Evolutionary conservation across 139 green algal species (phyloP), one percentile per base, ranked within the genome.

Genomic region (Chlamydomonas schloesseri): DNA sequence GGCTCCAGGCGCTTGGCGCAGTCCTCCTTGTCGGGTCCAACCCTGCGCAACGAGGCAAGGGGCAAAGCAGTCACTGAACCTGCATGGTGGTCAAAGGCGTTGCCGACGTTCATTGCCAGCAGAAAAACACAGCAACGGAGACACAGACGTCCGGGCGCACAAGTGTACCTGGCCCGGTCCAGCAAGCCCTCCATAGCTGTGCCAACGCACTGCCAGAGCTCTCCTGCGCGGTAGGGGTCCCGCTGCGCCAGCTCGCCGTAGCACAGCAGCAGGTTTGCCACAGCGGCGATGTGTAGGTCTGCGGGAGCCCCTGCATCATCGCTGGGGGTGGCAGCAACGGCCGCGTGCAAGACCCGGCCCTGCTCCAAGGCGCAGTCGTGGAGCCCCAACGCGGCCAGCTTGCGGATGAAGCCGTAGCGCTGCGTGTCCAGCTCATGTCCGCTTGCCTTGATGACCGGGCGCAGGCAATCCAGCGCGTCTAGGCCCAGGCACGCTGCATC

Each of bases 331-430:
- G 42, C 2, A 0, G 37, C 53, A 0, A 86, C 75, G 29, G 65
- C 55, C 26, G 65, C 55, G 55, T 88, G 78, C 77, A 92, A 67
- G 42, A 68, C 33, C 33, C 70, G 33, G 34, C 86, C 85, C 47
- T 91, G 85, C n/a, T 65, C 31, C 50, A 93, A 23, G 3, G 82
- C 90, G 42, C 47, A 68, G 14, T 74, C 42, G 17, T 83, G 36
- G 29, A 83, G 60, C 3, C 82, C 85, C 8, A 55, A 17, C 6
- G 69, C 34, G 0, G 78, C 37, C 21, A 93, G 71, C 69, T 91
- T 91, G 10, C 88, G 82, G 0, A 88, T 53, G 29, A 87, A 89
- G 62, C 73, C 86, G 79, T 91, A 93, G 26, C 84, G 72, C 72
- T 90, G 85, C 13, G 57, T 74, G 18, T 85, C 74, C 10, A 89